Evolutionary conservation across 345 rosid genomes (phyloP), one percentile per base, ranked within the genome.

Genomic region (Rubroshorea leprosula): DNA sequence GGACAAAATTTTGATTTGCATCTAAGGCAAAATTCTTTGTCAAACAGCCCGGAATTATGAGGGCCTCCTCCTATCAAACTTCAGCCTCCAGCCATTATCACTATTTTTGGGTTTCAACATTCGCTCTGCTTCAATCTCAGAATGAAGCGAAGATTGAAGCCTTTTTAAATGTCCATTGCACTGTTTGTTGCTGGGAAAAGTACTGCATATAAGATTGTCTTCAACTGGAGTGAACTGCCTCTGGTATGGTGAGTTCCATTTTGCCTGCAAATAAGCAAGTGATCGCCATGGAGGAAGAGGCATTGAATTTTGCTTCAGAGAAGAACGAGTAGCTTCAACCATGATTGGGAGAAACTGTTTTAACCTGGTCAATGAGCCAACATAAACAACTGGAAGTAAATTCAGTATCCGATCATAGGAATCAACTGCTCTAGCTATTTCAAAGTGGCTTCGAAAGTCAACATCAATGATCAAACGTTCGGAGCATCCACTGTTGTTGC

Each of bases 281-380:
- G 98, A 89, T 66, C 98, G 83, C 98, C 98, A 92, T 0, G 98
- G 98, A 64, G 98, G 98, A 44, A 92, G 75, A 10, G 93, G 91
- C 98, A 92, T 92, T 4, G 96, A 86, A 48, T 86, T 86, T 70
- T 89, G 95, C 72, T 83, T 83, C n/a, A 91, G 83, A 2, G 98
- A 92, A 51, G 68, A 80, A 63, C 71, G 80, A 10, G 93, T 84
- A 31, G 93, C 96, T 22, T 92, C 96, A 20, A 76, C 96, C 98
- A 92, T 92, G 13, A 80, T 90, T 54, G 81, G 87, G 48, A 92
- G 98, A 55, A 72, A 84, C 66, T 83, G 87, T 67, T 76, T 76
- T 66, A 92, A 70, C 72, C 78, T 76, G 24, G 78, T 52, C 50
- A 80, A 19, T 0, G 93, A 78, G 13, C 98, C 98, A 23, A 86